Base-by-base conservation (phyloP, 2,329 filamentous ascomycete species). In the Xylaria sp. region DNA sequence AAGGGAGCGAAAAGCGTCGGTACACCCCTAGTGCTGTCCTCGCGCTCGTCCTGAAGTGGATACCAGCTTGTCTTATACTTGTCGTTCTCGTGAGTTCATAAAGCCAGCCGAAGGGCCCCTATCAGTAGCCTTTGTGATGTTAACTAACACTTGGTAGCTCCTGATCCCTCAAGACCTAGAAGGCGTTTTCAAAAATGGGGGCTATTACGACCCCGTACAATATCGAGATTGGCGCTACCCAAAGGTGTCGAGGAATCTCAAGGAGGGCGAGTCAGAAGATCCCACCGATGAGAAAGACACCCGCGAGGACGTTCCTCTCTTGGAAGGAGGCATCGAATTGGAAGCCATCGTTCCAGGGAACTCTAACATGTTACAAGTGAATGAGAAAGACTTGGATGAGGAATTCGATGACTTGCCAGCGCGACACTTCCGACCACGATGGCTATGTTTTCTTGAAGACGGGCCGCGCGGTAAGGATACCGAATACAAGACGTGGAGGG, bases 381-480 rank as follows among this genome's bases (percentile, higher is more conserved):
- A 10, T 32, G 37, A 37, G 12, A 44, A 51, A 9, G 37, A 46
- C 0, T 54, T 65, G 2, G 58, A 71, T 2, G 56, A 69, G 8
- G 34, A 66, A 3, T 65, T 58, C 28, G 69, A 71, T 23, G 55
- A 67, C 23, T 37, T 71, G 0, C 69, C 63, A 3, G 46, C 58
- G 15, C 69, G 69, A 15, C 63, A 71, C 10, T 69, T 66, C 20
- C 32, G 66, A 34, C 71, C 74, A 3, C 50, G 74, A 28, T 74
- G 74, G 34, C 72, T 79, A 0, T 78, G 76, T 60, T 74, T 78
- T 44, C 70, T 75, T 1, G 54, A 62, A 3, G 74, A 75, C 18
- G 69, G 71, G 9, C 52, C 72, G 8, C 25, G 57, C 2, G 63
- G 66, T 1, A 23, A 28, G 1, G 50, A 52, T 13, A 54, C 55